Evolutionary conservation across 306 rosid genomes (phyloP).

Genomic region (Prunus dulcis): DNA sequence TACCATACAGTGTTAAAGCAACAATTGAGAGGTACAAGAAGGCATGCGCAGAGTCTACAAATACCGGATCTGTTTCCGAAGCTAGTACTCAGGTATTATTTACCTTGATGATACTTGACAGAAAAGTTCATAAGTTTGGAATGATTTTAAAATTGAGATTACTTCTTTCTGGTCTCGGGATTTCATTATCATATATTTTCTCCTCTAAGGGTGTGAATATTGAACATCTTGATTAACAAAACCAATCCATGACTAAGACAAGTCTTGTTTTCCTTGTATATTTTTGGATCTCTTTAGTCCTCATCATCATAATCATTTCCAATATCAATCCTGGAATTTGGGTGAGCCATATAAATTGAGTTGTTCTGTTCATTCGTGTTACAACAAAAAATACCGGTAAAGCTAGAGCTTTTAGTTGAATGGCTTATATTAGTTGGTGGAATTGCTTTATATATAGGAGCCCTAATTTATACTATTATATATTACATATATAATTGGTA

Average conservation of each 20-base stretch:
- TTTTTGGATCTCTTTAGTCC: neutral
- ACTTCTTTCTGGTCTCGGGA: neutral
- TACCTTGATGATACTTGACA: neutral
- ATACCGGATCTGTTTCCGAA: constrained; percentile 70
- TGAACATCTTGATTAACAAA: neutral
- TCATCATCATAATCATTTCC: neutral
- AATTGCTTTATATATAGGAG: no score
- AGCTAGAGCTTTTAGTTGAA: neutral
- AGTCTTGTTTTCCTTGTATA: neutral
- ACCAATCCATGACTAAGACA: neutral
- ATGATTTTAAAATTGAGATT: neutral
- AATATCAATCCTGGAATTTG: neutral
- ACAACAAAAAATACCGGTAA: neutral
- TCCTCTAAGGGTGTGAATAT: neutral
- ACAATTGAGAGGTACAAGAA: constrained; percentile 94
- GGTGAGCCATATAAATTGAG: neutral
- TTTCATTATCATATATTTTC: neutral
- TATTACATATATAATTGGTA: no score
- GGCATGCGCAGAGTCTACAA: constrained; percentile 71
- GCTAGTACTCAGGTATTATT: constrained; percentile 71
- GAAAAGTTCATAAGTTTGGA: neutral
- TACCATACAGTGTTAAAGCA: constrained; percentile 58
- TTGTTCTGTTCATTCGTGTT: neutral
- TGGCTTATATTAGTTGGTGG: no score
- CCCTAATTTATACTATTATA: no score